Percentiles rank a stretch among this genome's conserved stretches.
Conservation (phyloP, 306 rosid species). For the apple (Malus domestica) region DNA sequence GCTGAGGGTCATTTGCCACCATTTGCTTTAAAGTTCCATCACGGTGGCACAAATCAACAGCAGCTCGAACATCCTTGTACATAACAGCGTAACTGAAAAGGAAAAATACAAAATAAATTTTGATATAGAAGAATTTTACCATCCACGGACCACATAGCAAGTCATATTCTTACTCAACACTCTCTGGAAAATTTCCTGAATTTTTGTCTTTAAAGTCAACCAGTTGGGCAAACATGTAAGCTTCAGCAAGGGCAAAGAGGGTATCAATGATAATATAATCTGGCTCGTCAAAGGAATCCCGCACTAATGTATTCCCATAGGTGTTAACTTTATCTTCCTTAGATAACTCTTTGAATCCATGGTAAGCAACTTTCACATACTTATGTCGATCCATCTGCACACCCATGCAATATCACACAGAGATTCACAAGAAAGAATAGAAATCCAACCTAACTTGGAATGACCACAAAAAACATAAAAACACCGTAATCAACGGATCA, state of each 20-base stretch:
- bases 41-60: slow-evolving; percentile 95
- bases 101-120: neutral
- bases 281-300: slow-evolving; percentile 93
- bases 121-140: neutral
- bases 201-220: slow-evolving; percentile 71
- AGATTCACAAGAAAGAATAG: neutral
- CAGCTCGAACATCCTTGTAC: slow-evolving; percentile 98
- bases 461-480: neutral
- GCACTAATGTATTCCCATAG: slow-evolving; percentile 77
- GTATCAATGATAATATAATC: slow-evolving; percentile 93
- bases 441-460: slow-evolving; percentile 3
- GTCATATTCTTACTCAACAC: slow-evolving; percentile 55
- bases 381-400: slow-evolving; percentile 98
- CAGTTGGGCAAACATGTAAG: slow-evolving; percentile 92
- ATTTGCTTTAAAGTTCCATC: slow-evolving; percentile 96
- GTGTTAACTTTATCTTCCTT: slow-evolving; percentile 89
- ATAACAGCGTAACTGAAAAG: slow-evolving; percentile 67
- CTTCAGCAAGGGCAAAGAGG: slow-evolving; percentile 91
- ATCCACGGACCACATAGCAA: neutral
- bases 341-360: slow-evolving; percentile 83
- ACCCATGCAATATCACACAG: slow-evolving; percentile 17
- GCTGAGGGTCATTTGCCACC: slow-evolving; percentile 88
- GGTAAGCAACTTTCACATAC: slow-evolving; percentile 97
- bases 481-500: slow-evolving; percentile 16
- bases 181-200: slow-evolving; percentile 51